Percentiles rank a stretch among this genome's conserved stretches.
Conservation (phyloP, 1,139 yeast genomes). For the Debaryomycetaceae sp. region DNA sequence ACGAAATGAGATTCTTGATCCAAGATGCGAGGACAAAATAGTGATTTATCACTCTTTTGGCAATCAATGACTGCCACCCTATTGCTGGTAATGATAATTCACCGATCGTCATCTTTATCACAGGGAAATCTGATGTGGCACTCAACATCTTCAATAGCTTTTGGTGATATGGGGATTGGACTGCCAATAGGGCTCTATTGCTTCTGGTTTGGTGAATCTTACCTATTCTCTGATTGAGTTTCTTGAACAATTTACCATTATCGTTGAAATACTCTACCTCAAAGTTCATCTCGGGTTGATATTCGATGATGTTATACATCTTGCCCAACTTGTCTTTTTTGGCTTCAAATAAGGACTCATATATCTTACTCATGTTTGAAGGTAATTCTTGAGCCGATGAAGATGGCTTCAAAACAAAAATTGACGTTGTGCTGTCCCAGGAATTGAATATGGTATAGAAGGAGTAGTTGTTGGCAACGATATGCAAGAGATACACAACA, state of each 20-base stretch:
- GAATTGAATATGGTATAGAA: conserved; percentile 67
- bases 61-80: conserved; percentile 81
- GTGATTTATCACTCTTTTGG: conserved; percentile 66
- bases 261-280: conserved; percentile 51
- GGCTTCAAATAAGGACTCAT: conserved; percentile 46
- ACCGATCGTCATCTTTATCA: conserved; percentile 54
- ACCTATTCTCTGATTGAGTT: conserved; percentile 50
- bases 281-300: conserved; percentile 50
- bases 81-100: conserved; percentile 67
- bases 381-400: conserved; percentile 66
- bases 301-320: conserved; percentile 45
- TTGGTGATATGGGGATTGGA: conserved; percentile 68
- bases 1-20: conserved; percentile 60
- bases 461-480: conserved; percentile 74
- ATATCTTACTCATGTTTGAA: conserved; percentile 49
- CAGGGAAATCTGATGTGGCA: conserved; percentile 58
- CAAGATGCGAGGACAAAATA: conserved; percentile 73
- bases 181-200: conserved; percentile 59
- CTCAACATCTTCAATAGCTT: conserved; percentile 42
- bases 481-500: conserved; percentile 66
- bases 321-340: conserved; percentile 47
- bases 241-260: conserved; percentile 47
- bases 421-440: conserved; percentile 51
- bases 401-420: conserved; percentile 70
- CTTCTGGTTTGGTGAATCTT: conserved; percentile 67